Conservation (phyloP, 1,284 basidiomycete species). For the Mycena citricolor region DNA sequence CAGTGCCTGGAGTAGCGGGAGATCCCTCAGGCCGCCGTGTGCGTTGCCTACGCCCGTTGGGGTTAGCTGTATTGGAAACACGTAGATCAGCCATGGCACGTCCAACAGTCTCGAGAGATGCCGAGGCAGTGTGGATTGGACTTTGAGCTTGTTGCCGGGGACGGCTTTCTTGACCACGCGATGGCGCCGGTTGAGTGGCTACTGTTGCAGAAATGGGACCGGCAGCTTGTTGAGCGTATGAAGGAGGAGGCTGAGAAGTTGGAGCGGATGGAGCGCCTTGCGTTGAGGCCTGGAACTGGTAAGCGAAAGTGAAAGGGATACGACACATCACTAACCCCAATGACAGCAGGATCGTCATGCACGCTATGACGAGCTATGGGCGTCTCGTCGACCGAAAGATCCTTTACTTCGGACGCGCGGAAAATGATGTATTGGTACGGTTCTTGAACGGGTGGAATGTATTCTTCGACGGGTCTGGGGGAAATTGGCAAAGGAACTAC, state of each 20-base stretch:
- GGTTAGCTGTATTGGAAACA: slow-evolving; percentile 39
- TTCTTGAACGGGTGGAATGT: slow-evolving; percentile 74
- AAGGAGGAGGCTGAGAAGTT: slow-evolving; percentile 12
- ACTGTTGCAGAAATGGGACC: slow-evolving; percentile 25
- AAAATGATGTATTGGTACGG: slow-evolving; percentile 83
- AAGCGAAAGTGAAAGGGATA: slow-evolving; percentile 15
- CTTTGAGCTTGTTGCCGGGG: slow-evolving; percentile 34
- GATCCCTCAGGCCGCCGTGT: slow-evolving; percentile 40
- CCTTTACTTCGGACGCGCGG: slow-evolving; percentile 80
- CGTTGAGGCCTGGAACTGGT: slow-evolving; percentile 18
- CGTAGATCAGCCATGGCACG: slow-evolving; percentile 77
- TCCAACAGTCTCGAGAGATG: slow-evolving; percentile 75
- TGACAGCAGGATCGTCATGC: slow-evolving; percentile 75
- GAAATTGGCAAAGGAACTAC: too few relatives aligned
- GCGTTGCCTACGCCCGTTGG: slow-evolving; percentile 31
- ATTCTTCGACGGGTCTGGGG: slow-evolving; percentile 69
- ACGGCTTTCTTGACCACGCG: slow-evolving; percentile 12
- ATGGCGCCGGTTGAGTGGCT: slow-evolving; percentile 22
- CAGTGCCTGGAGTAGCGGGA: slow-evolving; percentile 25
- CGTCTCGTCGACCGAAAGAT: slow-evolving; percentile 72
- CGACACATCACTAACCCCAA: slow-evolving; percentile 54
- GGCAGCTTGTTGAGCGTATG: slow-evolving; percentile 26
- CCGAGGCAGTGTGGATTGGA: slow-evolving; percentile 67
- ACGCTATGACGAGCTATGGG: slow-evolving; percentile 53
- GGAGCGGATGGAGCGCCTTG: slow-evolving; percentile 18